Conservation (phyloP, 208 protist species). For the Trypanosoma lewisi region DNA sequence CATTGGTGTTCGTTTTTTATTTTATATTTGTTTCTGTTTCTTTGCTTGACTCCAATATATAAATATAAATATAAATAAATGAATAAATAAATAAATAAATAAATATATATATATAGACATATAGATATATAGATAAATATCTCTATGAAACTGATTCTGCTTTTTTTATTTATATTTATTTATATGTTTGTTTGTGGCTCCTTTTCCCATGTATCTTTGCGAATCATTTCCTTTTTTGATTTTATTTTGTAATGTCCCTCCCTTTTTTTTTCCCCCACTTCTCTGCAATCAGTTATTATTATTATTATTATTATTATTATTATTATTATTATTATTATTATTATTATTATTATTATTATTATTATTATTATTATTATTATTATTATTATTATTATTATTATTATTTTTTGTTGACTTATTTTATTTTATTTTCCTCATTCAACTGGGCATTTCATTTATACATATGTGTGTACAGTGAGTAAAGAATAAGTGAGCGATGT, state of each 20-base stretch:
- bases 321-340: constrained; percentile 2
- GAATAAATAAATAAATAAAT: too few species aligned
- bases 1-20: too few species aligned
- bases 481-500: too few species aligned
- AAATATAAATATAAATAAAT: too few species aligned
- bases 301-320: constrained; percentile 5
- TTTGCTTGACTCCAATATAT: too few species aligned
- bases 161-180: constrained; percentile 4
- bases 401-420: not conserved
- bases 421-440: constrained; percentile 5
- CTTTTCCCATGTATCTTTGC: not conserved
- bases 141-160: not conserved
- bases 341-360: constrained; percentile 20
- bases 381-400: constrained; percentile 14
- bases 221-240: constrained; percentile 4
- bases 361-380: not conserved
- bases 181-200: not conserved
- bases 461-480: too few species aligned
- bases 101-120: too few species aligned
- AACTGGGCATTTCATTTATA: too few species aligned
- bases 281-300: not conserved
- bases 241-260: not conserved
- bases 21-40: too few species aligned
- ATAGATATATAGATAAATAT: too few species aligned
- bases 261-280: constrained; percentile 8